A percentile compares a stretch with the other conserved stretches of the same genome.
Evolutionary conservation across 139 green algal genomes (phyloP).

Genomic region (Coelastrella sp.): DNA sequence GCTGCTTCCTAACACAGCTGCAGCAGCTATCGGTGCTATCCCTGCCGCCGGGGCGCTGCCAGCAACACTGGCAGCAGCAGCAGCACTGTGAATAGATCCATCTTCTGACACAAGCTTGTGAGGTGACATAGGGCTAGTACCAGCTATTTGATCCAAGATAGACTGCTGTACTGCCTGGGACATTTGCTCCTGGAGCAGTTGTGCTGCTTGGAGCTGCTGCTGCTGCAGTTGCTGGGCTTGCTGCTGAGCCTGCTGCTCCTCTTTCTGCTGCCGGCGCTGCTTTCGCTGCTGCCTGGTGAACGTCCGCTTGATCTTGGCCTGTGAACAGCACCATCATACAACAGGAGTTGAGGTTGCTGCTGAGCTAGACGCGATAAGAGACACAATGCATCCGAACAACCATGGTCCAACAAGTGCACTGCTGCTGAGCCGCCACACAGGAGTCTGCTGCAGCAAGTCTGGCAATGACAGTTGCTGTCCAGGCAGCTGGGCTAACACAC

Average conservation of each 20-base stretch:
- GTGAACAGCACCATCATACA: background rate
- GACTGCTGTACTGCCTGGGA: background rate
- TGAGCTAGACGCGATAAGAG: too few species aligned
- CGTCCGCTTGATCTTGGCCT: slow-evolving; percentile 22
- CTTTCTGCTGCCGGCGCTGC: background rate
- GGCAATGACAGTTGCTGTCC: too few species aligned
- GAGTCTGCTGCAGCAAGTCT: too few species aligned
- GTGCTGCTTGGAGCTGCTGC: slow-evolving; percentile 5
- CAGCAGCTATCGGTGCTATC: background rate
- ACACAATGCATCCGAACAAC: too few species aligned
- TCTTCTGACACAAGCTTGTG: background rate
- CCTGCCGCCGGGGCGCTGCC: background rate
- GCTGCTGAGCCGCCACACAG: too few species aligned
- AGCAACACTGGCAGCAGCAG: background rate
- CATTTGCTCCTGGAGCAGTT: background rate
- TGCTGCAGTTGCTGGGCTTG: background rate
- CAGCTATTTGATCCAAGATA: background rate
- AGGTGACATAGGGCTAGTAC: background rate
- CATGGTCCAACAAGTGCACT: too few species aligned
- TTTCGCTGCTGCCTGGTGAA: slow-evolving; percentile 30
- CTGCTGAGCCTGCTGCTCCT: slow-evolving; percentile 21
- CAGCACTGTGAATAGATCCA: background rate
- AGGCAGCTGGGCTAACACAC: too few species aligned
- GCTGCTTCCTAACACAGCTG: background rate
- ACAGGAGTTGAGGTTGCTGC: too few species aligned